A percentile compares a stretch with the other conserved stretches of the same genome.
Evolutionary conservation across 169 alveolate genomes (phyloP).

Genomic region (Perkinsus marinus): DNA sequence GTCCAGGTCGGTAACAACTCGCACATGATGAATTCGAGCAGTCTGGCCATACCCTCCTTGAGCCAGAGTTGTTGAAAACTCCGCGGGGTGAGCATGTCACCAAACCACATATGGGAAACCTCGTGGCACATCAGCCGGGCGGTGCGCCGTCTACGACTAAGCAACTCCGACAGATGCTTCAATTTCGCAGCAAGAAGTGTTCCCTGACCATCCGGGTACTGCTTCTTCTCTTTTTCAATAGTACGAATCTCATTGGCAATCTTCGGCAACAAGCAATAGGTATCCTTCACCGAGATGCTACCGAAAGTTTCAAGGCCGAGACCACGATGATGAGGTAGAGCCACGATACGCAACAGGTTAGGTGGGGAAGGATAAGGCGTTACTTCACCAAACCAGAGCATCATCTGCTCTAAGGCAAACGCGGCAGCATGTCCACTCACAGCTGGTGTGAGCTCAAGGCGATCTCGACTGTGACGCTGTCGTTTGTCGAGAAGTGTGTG

Average conservation of each 20-base stretch:
- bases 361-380: neutral
- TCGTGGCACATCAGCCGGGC: neutral
- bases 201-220: neutral
- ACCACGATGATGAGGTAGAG: neutral
- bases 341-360: neutral
- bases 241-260: neutral
- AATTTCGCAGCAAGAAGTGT: neutral
- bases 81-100: neutral
- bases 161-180: neutral
- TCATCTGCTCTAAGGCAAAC: neutral
- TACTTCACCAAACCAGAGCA: neutral
- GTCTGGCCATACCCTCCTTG: neutral
- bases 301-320: neutral
- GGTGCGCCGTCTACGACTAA: neutral
- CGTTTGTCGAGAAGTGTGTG: neutral
- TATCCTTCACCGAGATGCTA: neutral
- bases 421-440: neutral
- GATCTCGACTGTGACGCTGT: neutral
- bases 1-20: neutral
- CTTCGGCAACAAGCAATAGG: neutral
- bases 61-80: neutral
- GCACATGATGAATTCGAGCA: neutral
- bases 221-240: neutral
- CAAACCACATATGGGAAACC: neutral
- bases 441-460: neutral